Base-by-base conservation (phyloP, 257 asterid species). In the Dorcoceras hygrometricum region DNA sequence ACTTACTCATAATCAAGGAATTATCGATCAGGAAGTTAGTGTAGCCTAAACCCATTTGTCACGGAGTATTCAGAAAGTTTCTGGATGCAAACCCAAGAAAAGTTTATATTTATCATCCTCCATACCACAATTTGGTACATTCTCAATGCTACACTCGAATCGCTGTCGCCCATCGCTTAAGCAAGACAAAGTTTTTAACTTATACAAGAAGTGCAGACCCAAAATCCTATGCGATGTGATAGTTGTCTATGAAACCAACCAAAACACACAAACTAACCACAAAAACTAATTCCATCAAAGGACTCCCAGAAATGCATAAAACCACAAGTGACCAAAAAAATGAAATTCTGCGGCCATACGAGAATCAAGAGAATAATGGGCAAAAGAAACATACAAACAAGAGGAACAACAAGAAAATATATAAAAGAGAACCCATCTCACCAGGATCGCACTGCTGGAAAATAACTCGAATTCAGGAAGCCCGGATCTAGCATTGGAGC, bases 381-480 rank as follows among this genome's bases (percentile, higher is more conserved):
- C 10, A 23, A 25, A 8, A 22, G 12, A 22, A 59, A 14, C 11
- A 36, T 0, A 1, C 8, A 36, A 32, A 62, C 25, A 10, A 8
- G 0, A 4, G 9, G 7, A 20, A 22, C 54, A 34, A 8, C 29
- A 62, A 12, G 43, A 9, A 14, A 34, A 9, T 1, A 27, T 9
- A 29, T 4, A 43, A 50, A 26, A 68, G 31, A 2, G 8, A 68
- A 60, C 73, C 71, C 39, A 68, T 76, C 87, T 79, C 75, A 82
- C 87, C 87, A 19, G 87, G 87, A 77, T 82, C 87, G 73, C 87
- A 82, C 75, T 78, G 84, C 29, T 66, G 79, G 34, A 71, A 79
- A 71, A 82, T n/a, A n/a, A n/a, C n/a, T n/a, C n/a, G n/a, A n/a
- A n/a, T n/a, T n/a, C n/a, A n/a, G n/a, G n/a, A n/a, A n/a, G n/a